phyloP scores from a whole-genome alignment of 257 asterid species.

The Scutellaria barbata region DNA sequence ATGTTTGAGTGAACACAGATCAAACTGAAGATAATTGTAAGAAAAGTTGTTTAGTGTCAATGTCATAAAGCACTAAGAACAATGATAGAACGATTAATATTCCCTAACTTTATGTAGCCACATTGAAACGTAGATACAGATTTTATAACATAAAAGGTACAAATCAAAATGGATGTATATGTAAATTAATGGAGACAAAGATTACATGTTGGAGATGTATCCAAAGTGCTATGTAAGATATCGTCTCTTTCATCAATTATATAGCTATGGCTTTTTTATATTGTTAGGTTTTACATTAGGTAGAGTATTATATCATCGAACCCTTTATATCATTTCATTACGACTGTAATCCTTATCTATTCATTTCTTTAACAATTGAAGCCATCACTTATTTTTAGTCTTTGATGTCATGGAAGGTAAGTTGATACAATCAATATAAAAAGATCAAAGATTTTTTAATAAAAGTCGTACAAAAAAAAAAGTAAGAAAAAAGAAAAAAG shows the following conservation, averaged over 20 bases:
- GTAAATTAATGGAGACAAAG: constrained; percentile 33
- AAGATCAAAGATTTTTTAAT: not conserved
- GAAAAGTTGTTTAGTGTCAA: constrained; percentile 36
- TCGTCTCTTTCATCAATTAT: constrained; percentile 41
- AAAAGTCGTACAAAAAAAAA: not conserved
- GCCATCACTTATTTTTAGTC: not conserved
- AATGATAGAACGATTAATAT: constrained; percentile 36
- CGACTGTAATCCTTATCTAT: not conserved
- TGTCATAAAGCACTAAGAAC: constrained; percentile 40
- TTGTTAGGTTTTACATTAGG: constrained; percentile 25
- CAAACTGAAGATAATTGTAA: constrained; percentile 30
- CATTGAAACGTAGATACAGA: constrained; percentile 15
- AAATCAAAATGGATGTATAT: constrained; percentile 24
- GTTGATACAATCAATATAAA: not conserved
- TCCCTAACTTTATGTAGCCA: constrained; percentile 39
- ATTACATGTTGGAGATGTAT: constrained; percentile 26
- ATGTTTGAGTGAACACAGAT: constrained; percentile 33
- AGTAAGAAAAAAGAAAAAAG: not conserved
- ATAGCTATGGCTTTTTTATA: not conserved
- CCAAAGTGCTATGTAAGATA: constrained; percentile 6
- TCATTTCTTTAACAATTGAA: constrained; percentile 1
- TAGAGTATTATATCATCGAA: constrained; percentile 30
- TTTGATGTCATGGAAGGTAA: not conserved
- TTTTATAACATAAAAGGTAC: constrained; percentile 28
- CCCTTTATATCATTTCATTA: constrained; percentile 37